Base-by-base conservation (phyloP, 805 yeast genomes). In the Hanseniaspora mollemarum region DNA sequence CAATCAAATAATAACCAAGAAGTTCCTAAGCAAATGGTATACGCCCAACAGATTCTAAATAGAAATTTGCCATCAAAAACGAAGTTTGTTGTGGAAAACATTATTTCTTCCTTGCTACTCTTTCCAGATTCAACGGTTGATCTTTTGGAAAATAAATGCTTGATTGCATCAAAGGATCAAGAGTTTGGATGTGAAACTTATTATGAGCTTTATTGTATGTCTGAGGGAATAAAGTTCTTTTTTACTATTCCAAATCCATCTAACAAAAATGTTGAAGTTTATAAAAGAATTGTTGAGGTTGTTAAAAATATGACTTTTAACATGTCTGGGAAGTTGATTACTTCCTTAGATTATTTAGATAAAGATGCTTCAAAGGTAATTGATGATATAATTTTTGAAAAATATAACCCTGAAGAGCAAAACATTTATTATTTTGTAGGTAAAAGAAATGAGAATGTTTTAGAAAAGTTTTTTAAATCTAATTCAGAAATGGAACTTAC, bases 191-290 rank as follows among this genome's bases (percentile, higher is more conserved):
- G 49, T 8, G 38, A 54, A 2, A 59, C 57, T 35, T 45, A 58
- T 4, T 54, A 57, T 28, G 58, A 62, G n/a, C 46, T 69, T 36
- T 60, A 61, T 33, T 59, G 69, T 36, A 62, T 67, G 13, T 64
- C 66, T 2, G 71, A 71, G 37, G 67, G 70, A 24, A 59, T 69
- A 43, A 64, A 63, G 55, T 55, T 63, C 4, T 66, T 64, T 35
- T 63, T 67, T 36, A 55, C 61, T 21, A 56, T 62, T 35, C 67
- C 67, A 2, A 56, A 61, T 16, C 56, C 63, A 32, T 57, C 56
- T 16, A 54, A 46, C n/a, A 45, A 61, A 3, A 58, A 60, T 29
- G 58, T 60, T 18, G 53, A 46, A n/a, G 53, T 63, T 21, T 59
- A 69, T 5, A 33, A 51, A 4, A 55, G 56, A 35, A 58, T 67